Percentiles rank a stretch among this genome's conserved stretches.
Evolutionary conservation across 2,329 filamentous ascomycete species (phyloP).

Genomic region (Cryoendolithus antarcticus): DNA sequence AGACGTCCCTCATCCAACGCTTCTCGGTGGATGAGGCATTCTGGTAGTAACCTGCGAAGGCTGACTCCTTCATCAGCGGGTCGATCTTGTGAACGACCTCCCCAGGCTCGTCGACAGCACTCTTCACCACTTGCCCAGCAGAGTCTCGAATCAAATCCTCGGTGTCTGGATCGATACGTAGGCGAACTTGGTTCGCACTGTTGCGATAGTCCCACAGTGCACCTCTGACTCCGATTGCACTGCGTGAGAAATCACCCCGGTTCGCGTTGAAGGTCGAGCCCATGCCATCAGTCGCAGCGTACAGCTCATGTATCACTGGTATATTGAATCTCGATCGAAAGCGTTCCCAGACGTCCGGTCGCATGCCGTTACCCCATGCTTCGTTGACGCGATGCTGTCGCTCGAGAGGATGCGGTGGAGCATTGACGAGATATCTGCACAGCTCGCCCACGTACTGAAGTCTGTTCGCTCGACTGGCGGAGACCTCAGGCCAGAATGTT

Average conservation of each 20-base stretch:
- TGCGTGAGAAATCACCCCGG: constrained; percentile 15
- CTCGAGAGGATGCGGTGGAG: constrained; percentile 53
- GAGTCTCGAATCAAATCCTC: constrained; percentile 54
- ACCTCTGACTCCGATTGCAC: constrained; percentile 15
- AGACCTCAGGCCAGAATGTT: constrained; percentile 65
- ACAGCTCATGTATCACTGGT: constrained; percentile 23
- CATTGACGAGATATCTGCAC: constrained; percentile 64
- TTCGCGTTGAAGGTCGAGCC: constrained; percentile 18
- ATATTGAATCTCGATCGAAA: constrained; percentile 58
- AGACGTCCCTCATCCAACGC: constrained; percentile 62
- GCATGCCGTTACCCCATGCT: constrained; percentile 71
- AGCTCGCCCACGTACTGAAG: constrained; percentile 83
- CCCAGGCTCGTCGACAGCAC: constrained; percentile 52
- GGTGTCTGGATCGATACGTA: constrained; percentile 55
- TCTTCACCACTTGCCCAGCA: constrained; percentile 53
- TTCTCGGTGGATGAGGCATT: constrained; percentile 56
- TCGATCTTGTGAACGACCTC: constrained; percentile 65
- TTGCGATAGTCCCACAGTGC: constrained; percentile 15
- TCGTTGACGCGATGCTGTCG: constrained; percentile 55
- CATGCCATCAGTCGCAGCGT: constrained; percentile 23
- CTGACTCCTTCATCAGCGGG: constrained; percentile 44
- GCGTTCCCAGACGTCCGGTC: constrained; percentile 69
- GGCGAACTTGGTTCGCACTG: constrained; percentile 38
- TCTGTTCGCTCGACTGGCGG: constrained; percentile 53
- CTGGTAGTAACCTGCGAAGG: constrained; percentile 73